A percentile compares a stretch with the other conserved stretches of the same genome.
Conservation (phyloP, 305 asterid species). For the Fraxinus baroniana region DNA sequence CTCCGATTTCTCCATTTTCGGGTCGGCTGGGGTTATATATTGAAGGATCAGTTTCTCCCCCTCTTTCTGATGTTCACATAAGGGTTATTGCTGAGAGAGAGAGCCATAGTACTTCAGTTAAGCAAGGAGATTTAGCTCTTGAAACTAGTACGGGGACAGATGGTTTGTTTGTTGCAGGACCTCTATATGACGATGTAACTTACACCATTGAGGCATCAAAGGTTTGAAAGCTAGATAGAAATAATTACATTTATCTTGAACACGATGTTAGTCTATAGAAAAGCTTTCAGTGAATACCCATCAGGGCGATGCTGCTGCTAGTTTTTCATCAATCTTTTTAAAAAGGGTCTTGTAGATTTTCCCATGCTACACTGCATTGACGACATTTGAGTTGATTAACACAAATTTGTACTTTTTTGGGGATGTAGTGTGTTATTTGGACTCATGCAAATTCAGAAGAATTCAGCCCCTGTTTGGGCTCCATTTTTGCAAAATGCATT, state of each 20-base stretch:
- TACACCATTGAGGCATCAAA: slow-evolving; percentile 80
- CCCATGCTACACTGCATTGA: neutral
- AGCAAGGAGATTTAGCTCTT: slow-evolving; percentile 65
- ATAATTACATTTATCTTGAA: slow-evolving; percentile 12
- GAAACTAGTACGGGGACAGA: slow-evolving; percentile 67
- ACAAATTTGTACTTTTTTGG: neutral
- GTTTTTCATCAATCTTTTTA: neutral
- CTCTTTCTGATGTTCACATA: slow-evolving; percentile 73
- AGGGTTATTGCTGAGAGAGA: slow-evolving; percentile 65
- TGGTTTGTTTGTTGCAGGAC: slow-evolving; percentile 82
- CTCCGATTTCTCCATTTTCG: slow-evolving; percentile 66
- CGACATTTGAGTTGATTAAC: slow-evolving; percentile 3
- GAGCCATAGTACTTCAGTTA: slow-evolving; percentile 58
- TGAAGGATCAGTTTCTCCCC: slow-evolving; percentile 93
- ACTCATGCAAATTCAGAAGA: slow-evolving; percentile 5
- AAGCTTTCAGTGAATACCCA: neutral
- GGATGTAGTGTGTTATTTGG: neutral
- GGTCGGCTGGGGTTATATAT: slow-evolving; percentile 82
- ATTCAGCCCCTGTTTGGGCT: neutral
- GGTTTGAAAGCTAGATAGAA: slow-evolving; percentile 46
- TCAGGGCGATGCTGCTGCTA: slow-evolving; percentile 8
- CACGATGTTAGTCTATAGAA: slow-evolving; percentile 14
- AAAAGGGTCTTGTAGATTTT: neutral
- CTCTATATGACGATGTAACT: slow-evolving; percentile 82
- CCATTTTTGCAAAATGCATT: neutral